Evolutionary conservation across 106 monocot genomes (phyloP), one percentile per base, ranked within the genome.

Genomic region (Allium cepa): DNA sequence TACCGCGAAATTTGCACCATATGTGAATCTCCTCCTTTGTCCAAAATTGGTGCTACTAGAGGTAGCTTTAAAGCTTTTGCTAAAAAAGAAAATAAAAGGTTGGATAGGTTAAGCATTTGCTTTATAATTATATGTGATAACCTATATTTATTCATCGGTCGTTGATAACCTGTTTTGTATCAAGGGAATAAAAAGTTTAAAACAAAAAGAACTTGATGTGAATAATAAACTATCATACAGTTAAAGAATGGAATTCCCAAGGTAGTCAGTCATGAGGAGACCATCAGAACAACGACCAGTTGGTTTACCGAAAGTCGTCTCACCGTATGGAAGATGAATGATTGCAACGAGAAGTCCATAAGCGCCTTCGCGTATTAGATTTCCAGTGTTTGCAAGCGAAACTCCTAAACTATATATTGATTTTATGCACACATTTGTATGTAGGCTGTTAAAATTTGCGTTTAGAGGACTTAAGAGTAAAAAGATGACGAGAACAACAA

Each of bases 1-100:
- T 11, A 88, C 84, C 7, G 88, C 88, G 28, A 88, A 84, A 73
- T 84, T 88, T 1, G 68, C 84, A 15, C 88, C 81, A n/a, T 68
- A 53, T 46, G 50, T 49, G 68, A 81, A 15, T 58, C 63, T 26
- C 58, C 66, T 74, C 80, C 66, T 11, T 11, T 8, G n/a, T 17
- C 11, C 50, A 45, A 12, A 10, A 10, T 28, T 10, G 62, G 62
- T 11, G 62, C 45, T 9, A 62, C 26, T 28, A 62, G 62, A 28
- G 62, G 62, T 28, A 62, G 62, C 26, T 62, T 8, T 27, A 62
- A 45, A 7, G 45, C 49, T 14, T 8, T 8, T 9, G 22, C 7
- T 16, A 46, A 9, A 6, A 18, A 17, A 9, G 9, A 62, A 53
- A 13, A 53, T 9, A 22, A 22, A 22, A 22, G 22, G 1, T 22